Percentiles rank a stretch among this genome's conserved stretches.
These are phyloP conservation scores for Emergomyces orientalis DNA, from an alignment of 2,329 filamentous ascomycete species.

Conservation along the genomic window DNA sequence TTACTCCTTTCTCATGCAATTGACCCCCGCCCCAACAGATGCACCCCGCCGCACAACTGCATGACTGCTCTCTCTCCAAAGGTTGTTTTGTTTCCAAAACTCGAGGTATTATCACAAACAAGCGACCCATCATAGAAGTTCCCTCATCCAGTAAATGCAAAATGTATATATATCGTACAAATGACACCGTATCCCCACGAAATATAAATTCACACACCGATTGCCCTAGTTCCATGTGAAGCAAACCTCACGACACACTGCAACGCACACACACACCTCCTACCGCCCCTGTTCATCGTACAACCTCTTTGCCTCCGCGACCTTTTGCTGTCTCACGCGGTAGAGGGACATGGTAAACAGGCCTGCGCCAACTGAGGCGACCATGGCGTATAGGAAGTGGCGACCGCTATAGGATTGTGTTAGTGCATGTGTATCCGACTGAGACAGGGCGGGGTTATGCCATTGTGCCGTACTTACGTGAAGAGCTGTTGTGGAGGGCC, in stretches of 20 bases:
- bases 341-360: slow-evolving; percentile 4
- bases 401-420: background rate
- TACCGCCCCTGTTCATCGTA: background rate
- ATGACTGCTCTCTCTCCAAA: background rate
- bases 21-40: background rate
- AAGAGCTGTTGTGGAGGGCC: slow-evolving; percentile 1
- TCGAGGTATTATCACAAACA: background rate
- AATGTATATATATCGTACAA: background rate
- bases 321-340: background rate
- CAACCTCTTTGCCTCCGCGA: background rate
- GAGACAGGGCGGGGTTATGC: no score
- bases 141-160: background rate
- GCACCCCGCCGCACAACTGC: background rate
- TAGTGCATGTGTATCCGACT: background rate
- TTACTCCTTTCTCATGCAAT: background rate
- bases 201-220: background rate
- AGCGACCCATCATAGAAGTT: background rate
- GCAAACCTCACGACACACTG: background rate
- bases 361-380: slow-evolving; percentile 1
- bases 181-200: background rate
- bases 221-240: background rate
- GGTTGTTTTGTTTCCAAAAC: background rate
- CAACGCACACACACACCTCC: background rate
- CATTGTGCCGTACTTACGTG: background rate
- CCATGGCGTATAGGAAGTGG: slow-evolving; percentile 4